Percentiles rank a stretch among this genome's conserved stretches.
Conservation (phyloP, 2,329 filamentous ascomycete genomes). For the Dactylellina parvicollis region DNA sequence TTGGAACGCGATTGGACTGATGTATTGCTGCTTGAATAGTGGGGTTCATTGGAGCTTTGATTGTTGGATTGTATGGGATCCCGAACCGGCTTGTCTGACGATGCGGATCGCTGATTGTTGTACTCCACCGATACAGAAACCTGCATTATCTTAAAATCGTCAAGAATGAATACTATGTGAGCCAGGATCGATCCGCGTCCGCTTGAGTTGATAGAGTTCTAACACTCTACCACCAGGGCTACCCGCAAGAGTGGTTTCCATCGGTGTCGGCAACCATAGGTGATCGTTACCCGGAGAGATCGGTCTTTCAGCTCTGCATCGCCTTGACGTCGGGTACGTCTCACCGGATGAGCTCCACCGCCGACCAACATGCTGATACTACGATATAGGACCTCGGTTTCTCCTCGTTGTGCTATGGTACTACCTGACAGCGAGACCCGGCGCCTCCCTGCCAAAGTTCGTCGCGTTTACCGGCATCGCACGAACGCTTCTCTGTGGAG, state of each 20-base stretch:
- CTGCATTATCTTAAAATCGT: constrained; percentile 98
- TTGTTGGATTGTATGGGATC: constrained; percentile 65
- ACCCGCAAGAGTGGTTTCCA: constrained; percentile 95
- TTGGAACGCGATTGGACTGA: constrained; percentile 52
- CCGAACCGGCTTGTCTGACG: constrained; percentile 70
- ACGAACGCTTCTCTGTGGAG: constrained; percentile 90
- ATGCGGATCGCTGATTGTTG: constrained; percentile 27
- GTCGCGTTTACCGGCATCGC: constrained; percentile 82
- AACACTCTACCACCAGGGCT: constrained; percentile 66
- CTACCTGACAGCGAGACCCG: constrained; percentile 80
- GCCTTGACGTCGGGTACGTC: constrained; percentile 84
- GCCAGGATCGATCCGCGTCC: too few species aligned
- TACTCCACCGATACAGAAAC: constrained; percentile 51
- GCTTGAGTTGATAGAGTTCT: too few species aligned
- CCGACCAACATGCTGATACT: constrained; percentile 21
- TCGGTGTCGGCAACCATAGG: constrained; percentile 97
- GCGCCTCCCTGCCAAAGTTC: constrained; percentile 80
- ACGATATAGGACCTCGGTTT: constrained; percentile 80
- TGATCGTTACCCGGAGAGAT: constrained; percentile 94
- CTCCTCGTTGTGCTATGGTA: constrained; percentile 92
- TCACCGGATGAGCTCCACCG: not conserved
- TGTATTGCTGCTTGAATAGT: constrained; percentile 31
- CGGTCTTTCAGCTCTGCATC: constrained; percentile 97
- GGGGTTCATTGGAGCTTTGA: constrained; percentile 54
- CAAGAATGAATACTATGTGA: constrained; percentile 86